Base-by-base conservation (phyloP, 129 eudicot species). In the Calendula officinalis region DNA sequence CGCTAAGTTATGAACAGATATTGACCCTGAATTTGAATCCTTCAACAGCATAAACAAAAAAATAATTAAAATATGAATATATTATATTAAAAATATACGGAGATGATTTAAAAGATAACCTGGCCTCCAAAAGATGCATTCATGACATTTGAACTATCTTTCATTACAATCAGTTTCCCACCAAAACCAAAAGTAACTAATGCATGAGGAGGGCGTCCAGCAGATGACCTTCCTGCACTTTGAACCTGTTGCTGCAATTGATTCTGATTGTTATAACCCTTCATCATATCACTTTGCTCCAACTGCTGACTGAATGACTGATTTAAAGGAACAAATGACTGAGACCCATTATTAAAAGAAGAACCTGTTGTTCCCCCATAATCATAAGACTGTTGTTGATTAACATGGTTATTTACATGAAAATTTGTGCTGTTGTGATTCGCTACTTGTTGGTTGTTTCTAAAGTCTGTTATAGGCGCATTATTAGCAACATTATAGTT, bases 131-230 rank as follows among this genome's bases (percentile, higher is more conserved):
- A 75, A 48, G 84, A 78, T 52, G 83, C 67, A 64, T 64, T 73
- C 30, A 73, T 77, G 35, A 59, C 40, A 39, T 78, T n/a, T 39
- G 14, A 62, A 41, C 56, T 64, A 77, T 88, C 83, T 81, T 83
- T 92, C 86, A 88, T 79, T 66, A 88, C 83, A 72, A 92, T 78
- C 13, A 92, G 85, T 64, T 88, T 92, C 58, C 99, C 99, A 64
- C 99, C 99, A 79, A 92, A 92, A 50, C 99, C 99, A 81, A 92
- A 92, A 65, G 87, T 60, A 75, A 83, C 96, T 55, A 92, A 57
- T 9, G 99, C 91, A 75, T 88, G 96, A 12, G 96, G 81, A 60
- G 99, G 99, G 43, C 99, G 96, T 36, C 89, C 91, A 5, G 89
- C 96, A 30, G 92, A 88, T 56, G 99, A 85, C 67, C 92, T 85